Conservation (phyloP, 192 early-diverging fungal species). For the Gigaspora rosea region DNA sequence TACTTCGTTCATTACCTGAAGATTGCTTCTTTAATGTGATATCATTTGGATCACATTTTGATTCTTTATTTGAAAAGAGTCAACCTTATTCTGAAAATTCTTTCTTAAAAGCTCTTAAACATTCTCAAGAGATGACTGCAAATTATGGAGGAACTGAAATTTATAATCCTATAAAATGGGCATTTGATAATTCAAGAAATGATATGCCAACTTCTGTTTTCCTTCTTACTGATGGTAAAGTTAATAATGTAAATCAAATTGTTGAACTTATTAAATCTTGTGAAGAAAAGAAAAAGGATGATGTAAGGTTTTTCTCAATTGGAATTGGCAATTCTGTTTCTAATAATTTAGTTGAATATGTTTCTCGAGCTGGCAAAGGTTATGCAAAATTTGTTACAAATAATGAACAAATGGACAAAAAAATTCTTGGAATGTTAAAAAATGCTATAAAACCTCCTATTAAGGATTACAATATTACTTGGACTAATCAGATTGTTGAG, state of each 20-base stretch:
- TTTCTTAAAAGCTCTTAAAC: conserved; percentile 38
- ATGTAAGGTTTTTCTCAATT: conserved; percentile 51
- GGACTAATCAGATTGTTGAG: background rate
- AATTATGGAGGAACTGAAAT: conserved; percentile 41
- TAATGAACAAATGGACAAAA: no score
- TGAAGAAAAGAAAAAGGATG: conserved; percentile 6
- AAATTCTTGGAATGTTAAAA: no score
- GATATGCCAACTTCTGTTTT: conserved; percentile 24
- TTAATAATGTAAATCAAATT: conserved; percentile 49
- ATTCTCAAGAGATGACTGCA: conserved; percentile 39
- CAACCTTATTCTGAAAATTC: conserved; percentile 39
- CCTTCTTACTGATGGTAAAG: conserved; percentile 49
- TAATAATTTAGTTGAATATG: conserved; percentile 49
- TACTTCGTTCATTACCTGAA: no score
- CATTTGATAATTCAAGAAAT: no score
- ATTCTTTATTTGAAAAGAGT: conserved; percentile 23
- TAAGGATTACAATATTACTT: conserved; percentile 47
- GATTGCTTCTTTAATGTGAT: no score
- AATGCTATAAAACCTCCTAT: conserved; percentile 47
- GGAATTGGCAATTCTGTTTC: conserved; percentile 53
- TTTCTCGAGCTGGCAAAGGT: conserved; percentile 52
- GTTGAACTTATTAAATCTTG: conserved; percentile 37
- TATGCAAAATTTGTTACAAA: conserved; percentile 39
- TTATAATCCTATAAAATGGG: no score
- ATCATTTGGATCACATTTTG: no score